Base-by-base conservation (phyloP, 306 rosid genomes). In the Prunus padus region DNA sequence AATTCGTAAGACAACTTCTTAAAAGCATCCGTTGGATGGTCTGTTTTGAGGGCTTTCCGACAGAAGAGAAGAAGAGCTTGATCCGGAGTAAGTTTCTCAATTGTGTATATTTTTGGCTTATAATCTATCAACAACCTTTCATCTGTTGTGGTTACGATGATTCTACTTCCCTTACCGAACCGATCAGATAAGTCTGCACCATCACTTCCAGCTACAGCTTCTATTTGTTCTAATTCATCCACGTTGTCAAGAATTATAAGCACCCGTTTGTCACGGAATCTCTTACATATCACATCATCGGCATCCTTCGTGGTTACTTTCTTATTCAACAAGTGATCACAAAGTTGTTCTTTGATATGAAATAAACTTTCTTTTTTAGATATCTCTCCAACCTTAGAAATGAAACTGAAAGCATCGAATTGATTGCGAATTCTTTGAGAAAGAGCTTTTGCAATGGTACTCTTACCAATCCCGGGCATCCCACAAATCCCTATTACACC, bases 371-470 rank as follows among this genome's bases (percentile, higher is more conserved):
- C 3, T 19, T 50, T 44, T 11, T 54, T 65, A 52, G 70, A 59
- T 45, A 26, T n/a, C 63, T 75, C 68, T 25, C 76, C 40, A 13
- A 69, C 31, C 12, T 63, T 42, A 2, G 11, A 4, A 62, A 81
- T 51, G 67, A 78, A 78, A 65, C 77, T 77, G 47, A 76, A 59
- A 2, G 77, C 83, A 11, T 81, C 77, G 72, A 78, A 67, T 3
- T 72, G 62, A 67, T 70, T 30, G 12, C 47, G 0, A 7, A 81
- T 5, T 30, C 49, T 65, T 14, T 25, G 3, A 3, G 9, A 14
- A 8, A 65, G 40, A 51, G 22, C 73, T 8, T 44, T 42, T 16
- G 79, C 79, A 8, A 75, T 13, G 0, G 72, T 65, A 0, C 72
- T 75, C 12, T 65, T 75, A 3, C 79, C 79, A 6, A 76, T 45